These are phyloP conservation scores for Alternaria infectoria DNA, from an alignment of 2,329 filamentous ascomycete genomes.

Conservation along the genomic window DNA sequence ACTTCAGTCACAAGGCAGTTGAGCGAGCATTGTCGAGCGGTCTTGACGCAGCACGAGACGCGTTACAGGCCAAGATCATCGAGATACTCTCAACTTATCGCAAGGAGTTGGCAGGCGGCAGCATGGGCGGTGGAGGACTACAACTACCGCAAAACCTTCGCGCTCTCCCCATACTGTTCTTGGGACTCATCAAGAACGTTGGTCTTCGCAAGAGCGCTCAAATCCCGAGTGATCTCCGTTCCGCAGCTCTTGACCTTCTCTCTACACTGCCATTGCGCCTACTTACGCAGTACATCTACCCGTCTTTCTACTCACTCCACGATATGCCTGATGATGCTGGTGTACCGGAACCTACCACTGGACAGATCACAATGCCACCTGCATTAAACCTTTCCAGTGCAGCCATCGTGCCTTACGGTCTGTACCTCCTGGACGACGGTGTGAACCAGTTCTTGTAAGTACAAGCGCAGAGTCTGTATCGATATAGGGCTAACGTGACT, in stretches of 20 bases:
- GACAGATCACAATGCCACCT: conserved; percentile 86
- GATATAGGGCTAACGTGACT: conserved; percentile 3
- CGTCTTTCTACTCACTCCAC: conserved; percentile 45
- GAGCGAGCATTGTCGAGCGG: conserved; percentile 86
- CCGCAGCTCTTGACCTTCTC: conserved; percentile 89
- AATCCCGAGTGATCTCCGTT: conserved; percentile 72
- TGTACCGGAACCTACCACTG: conserved; percentile 81
- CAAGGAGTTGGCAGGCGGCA: conserved; percentile 94
- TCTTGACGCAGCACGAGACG: conserved; percentile 88
- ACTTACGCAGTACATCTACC: conserved; percentile 85
- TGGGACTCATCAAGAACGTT: conserved; percentile 95
- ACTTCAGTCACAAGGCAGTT: conserved; percentile 97
- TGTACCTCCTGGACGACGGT: conserved; percentile 96
- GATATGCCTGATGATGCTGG: conserved; percentile 97
- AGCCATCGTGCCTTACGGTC: conserved; percentile 82
- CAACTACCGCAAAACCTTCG: conserved; percentile 94
- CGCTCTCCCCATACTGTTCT: conserved; percentile 85
- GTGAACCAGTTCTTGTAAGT: conserved; percentile 85
- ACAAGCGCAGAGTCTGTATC: background rate
- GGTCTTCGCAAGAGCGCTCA: conserved; percentile 49
- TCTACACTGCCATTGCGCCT: conserved; percentile 91
- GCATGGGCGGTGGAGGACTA: conserved; percentile 88
- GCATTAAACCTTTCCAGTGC: conserved; percentile 86
- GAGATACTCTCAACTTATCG: conserved; percentile 95
- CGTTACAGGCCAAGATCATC: conserved; percentile 86